Base-by-base conservation (phyloP, 129 eudicot genomes). In the Apium graveolens region DNA sequence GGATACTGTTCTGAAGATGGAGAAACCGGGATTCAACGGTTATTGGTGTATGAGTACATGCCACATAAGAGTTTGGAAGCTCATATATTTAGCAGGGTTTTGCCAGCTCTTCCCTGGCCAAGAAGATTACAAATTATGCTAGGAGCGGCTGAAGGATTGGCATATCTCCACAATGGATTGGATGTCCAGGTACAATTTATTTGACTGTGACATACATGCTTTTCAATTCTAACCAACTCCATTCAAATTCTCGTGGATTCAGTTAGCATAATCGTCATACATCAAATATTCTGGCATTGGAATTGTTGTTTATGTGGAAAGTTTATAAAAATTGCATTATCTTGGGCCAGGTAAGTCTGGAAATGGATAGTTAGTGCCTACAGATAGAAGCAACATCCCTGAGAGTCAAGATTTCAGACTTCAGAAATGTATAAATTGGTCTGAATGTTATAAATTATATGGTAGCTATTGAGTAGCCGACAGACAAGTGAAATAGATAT, bases 41-140 rank as follows among this genome's bases (percentile, higher is more conserved):
- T 88, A 2, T 78, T 88, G 73, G 91, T 88, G 73, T 88, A 88
- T 41, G 91, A 88, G 48, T 88, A 88, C 87, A 88, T 88, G 91
- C 78, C 60, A 10, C 86, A 86, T 29, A 86, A 78, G 73, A 88
- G 88, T 82, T 84, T 88, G 78, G 90, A 88, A 62, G 81, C 86
- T 72, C 92, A 88, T 80, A 78, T 88, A 12, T 86, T 88, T 51
- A 82, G 76, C 68, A 80, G 68, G 53, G 78, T 78, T 21, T 75
- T 80, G 60, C 84, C 83, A 26, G 7, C 77, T 46, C 79, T 88
- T 45, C 80, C 92, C 35, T 88, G 88, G 90, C 62, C 32, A 78
- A 83, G 84, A 14, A 84, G 92, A 80, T 74, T 88, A 49, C 76
- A 78, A 34, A 86, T 88, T 77, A 88, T 88, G 78, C 87, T 86